Conservation (phyloP, 148 eudicot genomes). For the Rhododendron simsii region DNA sequence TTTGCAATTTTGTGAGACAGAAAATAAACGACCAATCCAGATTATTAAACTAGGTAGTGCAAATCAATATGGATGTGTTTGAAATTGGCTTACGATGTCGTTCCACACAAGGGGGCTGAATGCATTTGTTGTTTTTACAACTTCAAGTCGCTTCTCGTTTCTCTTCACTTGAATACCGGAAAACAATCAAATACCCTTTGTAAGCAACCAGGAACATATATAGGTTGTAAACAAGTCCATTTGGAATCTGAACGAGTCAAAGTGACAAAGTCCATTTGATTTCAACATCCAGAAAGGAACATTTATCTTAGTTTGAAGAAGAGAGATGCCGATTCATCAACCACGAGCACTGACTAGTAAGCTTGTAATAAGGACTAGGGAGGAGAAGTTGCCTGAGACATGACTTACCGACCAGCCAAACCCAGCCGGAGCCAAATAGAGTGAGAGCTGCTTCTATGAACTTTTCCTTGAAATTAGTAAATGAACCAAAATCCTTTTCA, state of each 20-base stretch:
- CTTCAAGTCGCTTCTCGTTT: constrained; percentile 64
- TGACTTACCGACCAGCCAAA: constrained; percentile 93
- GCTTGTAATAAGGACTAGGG: not conserved
- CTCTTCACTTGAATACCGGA: constrained; percentile 53
- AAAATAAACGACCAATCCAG: not conserved
- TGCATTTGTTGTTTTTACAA: constrained; percentile 78
- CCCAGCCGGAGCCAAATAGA: constrained; percentile 84
- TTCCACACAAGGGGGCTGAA: constrained; percentile 74
- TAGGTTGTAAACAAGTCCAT: not conserved
- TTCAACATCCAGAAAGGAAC: not conserved
- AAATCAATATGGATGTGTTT: not conserved
- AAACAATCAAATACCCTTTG: not conserved
- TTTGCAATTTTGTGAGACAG: not conserved
- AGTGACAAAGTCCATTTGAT: not conserved
- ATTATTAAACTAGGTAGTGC: not conserved
- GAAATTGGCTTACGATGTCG: constrained; percentile 62
- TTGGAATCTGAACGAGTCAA: not conserved
- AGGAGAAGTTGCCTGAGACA: not conserved
- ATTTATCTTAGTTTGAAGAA: not conserved
- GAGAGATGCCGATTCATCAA: not conserved
- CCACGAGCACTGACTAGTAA: not conserved
- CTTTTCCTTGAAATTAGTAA: constrained; percentile 61
- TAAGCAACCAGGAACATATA: not conserved
- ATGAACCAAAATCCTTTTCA: constrained; percentile 91
- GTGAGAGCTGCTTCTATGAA: constrained; percentile 71